phyloP scores from a whole-genome alignment of 2,329 filamentous ascomycete genomes.

The Aspergillus jensenii region DNA sequence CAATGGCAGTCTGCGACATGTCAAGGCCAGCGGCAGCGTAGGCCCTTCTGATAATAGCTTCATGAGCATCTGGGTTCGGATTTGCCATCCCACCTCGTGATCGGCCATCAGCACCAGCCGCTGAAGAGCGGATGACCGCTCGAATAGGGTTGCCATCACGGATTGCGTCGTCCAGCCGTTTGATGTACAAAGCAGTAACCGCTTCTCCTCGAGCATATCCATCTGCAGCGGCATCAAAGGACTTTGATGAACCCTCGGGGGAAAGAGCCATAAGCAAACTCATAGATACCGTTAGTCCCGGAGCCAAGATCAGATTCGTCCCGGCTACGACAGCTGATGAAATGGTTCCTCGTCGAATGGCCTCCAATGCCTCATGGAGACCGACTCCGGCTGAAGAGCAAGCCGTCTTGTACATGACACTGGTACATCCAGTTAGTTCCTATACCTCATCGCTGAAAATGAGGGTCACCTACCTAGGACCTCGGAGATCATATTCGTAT shows the following conservation, averaged over 20 bases:
- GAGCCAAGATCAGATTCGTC: constrained; percentile 32
- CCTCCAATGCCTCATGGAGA: constrained; percentile 30
- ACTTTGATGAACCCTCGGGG: constrained; percentile 23
- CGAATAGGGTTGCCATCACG: constrained; percentile 29
- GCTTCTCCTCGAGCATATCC: constrained; percentile 35
- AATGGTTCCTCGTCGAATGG: constrained; percentile 11
- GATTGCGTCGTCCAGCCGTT: constrained; percentile 28
- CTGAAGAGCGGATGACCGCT: constrained; percentile 27
- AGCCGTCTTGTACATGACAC: constrained; percentile 35
- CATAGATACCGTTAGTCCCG: constrained; percentile 25
- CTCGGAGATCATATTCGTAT: constrained; percentile 12
- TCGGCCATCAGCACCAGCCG: constrained; percentile 24
- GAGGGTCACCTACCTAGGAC: neutral
- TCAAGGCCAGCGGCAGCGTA: neutral
- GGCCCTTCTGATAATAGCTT: neutral
- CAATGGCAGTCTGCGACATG: neutral
- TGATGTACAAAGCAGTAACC: constrained; percentile 29
- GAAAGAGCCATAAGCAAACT: constrained; percentile 35
- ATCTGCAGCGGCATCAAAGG: constrained; percentile 27
- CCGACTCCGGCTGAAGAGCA: constrained; percentile 36
- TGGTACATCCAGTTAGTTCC: neutral
- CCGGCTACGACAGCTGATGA: constrained; percentile 32
- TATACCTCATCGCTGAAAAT: too few relatives aligned
- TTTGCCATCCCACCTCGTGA: neutral
- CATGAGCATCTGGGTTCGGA: neutral